Base-by-base conservation (phyloP, 495 filamentous ascomycete genomes). In the Apiosordaria backusii region DNA sequence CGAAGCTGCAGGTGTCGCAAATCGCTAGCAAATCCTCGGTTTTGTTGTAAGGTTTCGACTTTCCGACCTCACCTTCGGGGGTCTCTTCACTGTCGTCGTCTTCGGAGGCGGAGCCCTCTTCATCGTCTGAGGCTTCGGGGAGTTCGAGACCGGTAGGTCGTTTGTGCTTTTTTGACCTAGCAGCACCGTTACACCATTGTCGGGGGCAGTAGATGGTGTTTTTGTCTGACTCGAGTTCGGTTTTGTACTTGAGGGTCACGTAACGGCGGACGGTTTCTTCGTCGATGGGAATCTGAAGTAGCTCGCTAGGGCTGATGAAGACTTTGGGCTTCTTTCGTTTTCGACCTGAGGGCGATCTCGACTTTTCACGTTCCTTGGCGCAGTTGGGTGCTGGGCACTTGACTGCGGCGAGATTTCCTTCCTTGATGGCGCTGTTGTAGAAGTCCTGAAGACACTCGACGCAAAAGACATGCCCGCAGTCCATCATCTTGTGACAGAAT, bases 141-240 rank as follows among this genome's bases (percentile, higher is more conserved):
- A 78, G 71, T 26, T 83, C 78, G 5, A 88, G 74, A 4, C 82
- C 84, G 18, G 80, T 75, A 55, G 86, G 88, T 70, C 93, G 92
- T 35, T 85, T 89, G 72, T 93, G 89, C 68, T 87, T 90, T 67
- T 91, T 88, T 57, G 90, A 92, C 25, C 89, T 84, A 4, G 92
- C 91, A n/a, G 93, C 89, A 21, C 91, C 92, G 74, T 96, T 92
- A 72, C 95, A 99, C 94, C 94, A 99, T 68, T 86, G 81, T 1
- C 95, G 86, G 3, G 95, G 95, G 71, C 95, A 99, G 74, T 95
- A 97, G n/a, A 97, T 84, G 0, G 93, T 97, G 57, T 86, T 89
- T 68, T 90, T 93, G 70, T 99, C 93, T 0, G 92, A 88, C 74
- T 97, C 95, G 9, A 97, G 83, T 68, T 92, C 89, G 62, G 88